Base-by-base conservation (phyloP, 2,329 filamentous ascomycete species). In the Ophiostoma novo-ulmi region DNA sequence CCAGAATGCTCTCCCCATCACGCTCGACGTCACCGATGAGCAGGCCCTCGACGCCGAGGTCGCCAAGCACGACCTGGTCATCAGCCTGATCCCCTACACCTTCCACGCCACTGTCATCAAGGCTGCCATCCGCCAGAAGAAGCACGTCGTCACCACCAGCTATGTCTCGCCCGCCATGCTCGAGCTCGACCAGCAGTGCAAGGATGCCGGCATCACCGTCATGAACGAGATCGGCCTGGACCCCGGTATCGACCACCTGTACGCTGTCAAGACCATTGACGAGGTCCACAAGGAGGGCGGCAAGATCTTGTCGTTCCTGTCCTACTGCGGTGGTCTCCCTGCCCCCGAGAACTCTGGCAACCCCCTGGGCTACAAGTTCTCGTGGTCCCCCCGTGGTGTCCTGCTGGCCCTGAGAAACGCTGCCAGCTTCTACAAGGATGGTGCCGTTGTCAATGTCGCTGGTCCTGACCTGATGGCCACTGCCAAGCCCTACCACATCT, bases 161-260 rank as follows among this genome's bases (percentile, higher is more conserved):
- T 98, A 98, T 79, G 91, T 97, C 75, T 96, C 92, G 5, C 93
- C 93, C 3, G 92, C 92, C 74, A 97, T 97, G 93, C 81, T 90
- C 82, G 94, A 94, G 83, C 88, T 98, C 68, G 91, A 97, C 77
- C 84, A 89, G 76, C 84, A 90, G 76, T 88, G 87, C 79, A 97
- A 97, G 85, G 91, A 90, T 74, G 94, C 94, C 22, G 94, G 93
- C 73, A 97, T 97, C 79, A 97, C 93, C 13, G 94, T 97, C 78
- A 94, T 97, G 91, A 97, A 98, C 82, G 94, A 98, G 86, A 96
- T 97, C 78, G 93, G 93, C 73, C 78, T 91, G 63, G 89, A 91
- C 79, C 89, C 89, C 38, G 89, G 89, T 78, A 87, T 93, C 75
- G 90, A 93, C 78, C 89, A 91, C 79, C 81, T 86, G n/a, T 84